Conservation (phyloP, 2,329 filamentous ascomycete genomes). For the Dothidotthia symphoricarpi region DNA sequence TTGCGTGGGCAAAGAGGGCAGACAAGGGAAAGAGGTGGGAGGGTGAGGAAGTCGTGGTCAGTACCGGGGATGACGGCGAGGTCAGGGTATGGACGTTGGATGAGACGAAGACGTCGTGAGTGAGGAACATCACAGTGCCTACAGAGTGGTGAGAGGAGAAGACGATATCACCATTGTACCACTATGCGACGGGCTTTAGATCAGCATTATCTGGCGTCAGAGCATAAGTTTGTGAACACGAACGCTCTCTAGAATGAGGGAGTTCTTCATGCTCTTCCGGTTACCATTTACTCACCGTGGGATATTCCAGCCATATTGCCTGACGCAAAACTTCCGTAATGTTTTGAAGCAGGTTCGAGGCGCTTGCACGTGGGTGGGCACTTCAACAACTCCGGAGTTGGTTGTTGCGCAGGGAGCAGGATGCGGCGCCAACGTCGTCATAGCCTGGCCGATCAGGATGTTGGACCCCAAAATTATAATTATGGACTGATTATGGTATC, state of each 20-base stretch:
- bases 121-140: background rate
- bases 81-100: slow-evolving; percentile 73
- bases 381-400: background rate
- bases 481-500: slow-evolving; percentile 18
- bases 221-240: slow-evolving; percentile 7
- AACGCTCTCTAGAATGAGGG: slow-evolving; percentile 5
- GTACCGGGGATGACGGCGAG: slow-evolving; percentile 87
- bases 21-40: slow-evolving; percentile 63
- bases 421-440: slow-evolving; percentile 18
- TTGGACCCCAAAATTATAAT: slow-evolving; percentile 16
- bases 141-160: background rate
- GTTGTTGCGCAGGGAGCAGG: slow-evolving; percentile 9
- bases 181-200: background rate
- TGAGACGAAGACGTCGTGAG: slow-evolving; percentile 6
- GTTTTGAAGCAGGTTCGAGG: too few species aligned
- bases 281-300: too few species aligned
- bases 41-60: slow-evolving; percentile 80
- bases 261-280: background rate
- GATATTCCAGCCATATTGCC: background rate
- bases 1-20: slow-evolving; percentile 78
- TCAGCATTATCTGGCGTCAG: background rate
- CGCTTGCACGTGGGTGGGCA: too few species aligned
- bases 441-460: slow-evolving; percentile 30
- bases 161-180: too few species aligned
- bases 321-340: too few species aligned